Evolutionary conservation across 257 asterid species (phyloP), one percentile per base, ranked within the genome.

Genomic region (Nicotiana sylvestris): DNA sequence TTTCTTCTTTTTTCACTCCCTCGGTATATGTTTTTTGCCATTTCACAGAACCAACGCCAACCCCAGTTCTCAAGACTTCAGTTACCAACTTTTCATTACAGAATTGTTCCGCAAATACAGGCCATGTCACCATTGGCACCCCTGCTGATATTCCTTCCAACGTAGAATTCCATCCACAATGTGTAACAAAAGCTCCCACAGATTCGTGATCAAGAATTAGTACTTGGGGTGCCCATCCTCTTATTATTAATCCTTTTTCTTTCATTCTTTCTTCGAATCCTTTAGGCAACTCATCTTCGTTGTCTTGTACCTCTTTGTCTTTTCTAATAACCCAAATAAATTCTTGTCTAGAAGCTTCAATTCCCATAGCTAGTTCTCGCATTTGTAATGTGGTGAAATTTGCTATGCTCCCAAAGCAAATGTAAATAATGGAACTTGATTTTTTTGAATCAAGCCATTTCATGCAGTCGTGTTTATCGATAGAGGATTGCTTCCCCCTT

Each of bases 1-100:
- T 69, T 16, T 35, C 92, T 74, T 85, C 90, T n/a, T 80, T 8
- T 1, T 51, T 32, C 81, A 85, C 87, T 1, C 88, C 89, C 33
- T 85, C 87, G 12, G 58, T 70, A 0, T 5, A 57, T 3, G 37
- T 9, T 79, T n/a, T 0, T 66, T 17, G 6, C 82, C 72, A 72
- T 70, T 80, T 10, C 46, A 49, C 16, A 4, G 81, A 9, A 5
- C 87, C 87, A 39, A 85, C 65, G 1, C 29, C 16, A 1, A 66
- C 80, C 5, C 87, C 87, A 30, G 21, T 85, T 67, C 55, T 66
- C 65, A 85, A 5, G 13, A 82, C 69, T 15, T 77, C 51, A 1
- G 84, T 70, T 4, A 85, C 53, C 46, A 85, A 57, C 57, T 85
- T 78, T 70, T 85, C 85, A 27, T 83, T 79, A 4, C 4, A 29